Percentiles rank a stretch among this genome's conserved stretches.
phyloP scores from a whole-genome alignment of 306 rosid species.

The Quillaja saponaria region DNA sequence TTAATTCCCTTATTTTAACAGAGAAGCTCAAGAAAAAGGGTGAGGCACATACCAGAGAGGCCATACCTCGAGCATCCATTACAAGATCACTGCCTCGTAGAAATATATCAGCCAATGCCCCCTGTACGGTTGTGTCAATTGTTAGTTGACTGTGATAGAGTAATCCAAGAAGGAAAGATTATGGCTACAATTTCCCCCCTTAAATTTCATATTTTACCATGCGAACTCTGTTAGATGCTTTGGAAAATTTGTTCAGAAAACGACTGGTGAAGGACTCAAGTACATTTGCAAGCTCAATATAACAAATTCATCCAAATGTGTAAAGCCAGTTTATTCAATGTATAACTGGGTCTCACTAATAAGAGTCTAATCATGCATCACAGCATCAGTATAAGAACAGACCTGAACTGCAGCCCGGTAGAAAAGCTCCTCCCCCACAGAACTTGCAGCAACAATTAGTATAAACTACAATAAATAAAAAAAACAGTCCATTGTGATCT shows the following conservation, averaged over 20 bases:
- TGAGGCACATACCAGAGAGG: conserved; percentile 64
- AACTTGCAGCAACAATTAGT: conserved; percentile 92
- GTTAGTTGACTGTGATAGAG: conserved; percentile 7
- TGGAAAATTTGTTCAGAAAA: too few relatives aligned
- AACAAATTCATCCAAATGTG: too few relatives aligned
- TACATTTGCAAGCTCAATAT: too few relatives aligned
- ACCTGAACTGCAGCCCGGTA: conserved; percentile 99
- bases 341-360: too few relatives aligned
- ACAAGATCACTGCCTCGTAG: conserved; percentile 74
- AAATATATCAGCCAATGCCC: conserved; percentile 89
- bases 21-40: background rate
- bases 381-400: too few relatives aligned
- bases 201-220: too few relatives aligned
- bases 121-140: conserved; percentile 44
- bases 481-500: conserved; percentile 20
- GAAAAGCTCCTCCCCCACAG: conserved; percentile 98
- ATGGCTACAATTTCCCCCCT: background rate
- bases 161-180: conserved; percentile 7
- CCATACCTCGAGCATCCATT: conserved; percentile 82
- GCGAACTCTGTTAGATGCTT: too few relatives aligned
- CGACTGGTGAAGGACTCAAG: too few relatives aligned
- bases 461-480: conserved; percentile 60
- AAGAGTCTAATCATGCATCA: too few relatives aligned
- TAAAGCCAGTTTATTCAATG: too few relatives aligned
- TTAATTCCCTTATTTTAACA: background rate